A percentile compares a stretch with the other conserved stretches of the same genome.
Evolutionary conservation across 129 eudicot species (phyloP).

Genomic region (Flaveria brownii): DNA sequence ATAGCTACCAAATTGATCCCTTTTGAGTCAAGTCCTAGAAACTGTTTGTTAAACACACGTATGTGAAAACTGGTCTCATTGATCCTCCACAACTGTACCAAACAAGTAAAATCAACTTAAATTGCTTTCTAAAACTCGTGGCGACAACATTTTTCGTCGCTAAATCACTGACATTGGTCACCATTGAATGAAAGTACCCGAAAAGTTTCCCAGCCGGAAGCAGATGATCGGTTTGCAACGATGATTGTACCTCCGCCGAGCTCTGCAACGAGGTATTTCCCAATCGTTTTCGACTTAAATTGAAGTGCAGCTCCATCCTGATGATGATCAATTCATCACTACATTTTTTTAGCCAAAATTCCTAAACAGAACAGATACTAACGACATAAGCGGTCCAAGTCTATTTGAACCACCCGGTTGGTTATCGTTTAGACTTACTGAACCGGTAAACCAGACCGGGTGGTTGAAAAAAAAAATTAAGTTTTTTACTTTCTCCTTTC

Average conservation of each 20-base stretch:
- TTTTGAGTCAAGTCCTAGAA: constrained; percentile 42
- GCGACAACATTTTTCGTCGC: background rate
- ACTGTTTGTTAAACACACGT: constrained; percentile 59
- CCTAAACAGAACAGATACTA: too few species aligned
- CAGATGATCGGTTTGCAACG: constrained; percentile 61
- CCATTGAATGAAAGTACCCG: constrained; percentile 32
- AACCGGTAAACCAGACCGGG: too few species aligned
- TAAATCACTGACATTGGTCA: background rate
- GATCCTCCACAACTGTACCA: constrained; percentile 66
- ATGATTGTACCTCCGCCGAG: constrained; percentile 69
- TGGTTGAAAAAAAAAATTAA: too few species aligned
- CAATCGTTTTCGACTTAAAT: constrained; percentile 53
- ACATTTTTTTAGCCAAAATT: too few species aligned
- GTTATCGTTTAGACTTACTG: too few species aligned
- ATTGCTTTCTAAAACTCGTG: background rate
- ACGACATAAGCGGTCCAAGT: too few species aligned
- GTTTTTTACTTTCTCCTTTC: too few species aligned
- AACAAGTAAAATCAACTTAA: background rate
- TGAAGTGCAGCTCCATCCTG: constrained; percentile 76
- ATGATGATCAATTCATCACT: background rate
- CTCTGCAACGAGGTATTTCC: constrained; percentile 66
- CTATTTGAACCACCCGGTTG: too few species aligned
- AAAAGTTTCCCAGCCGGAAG: constrained; percentile 87
- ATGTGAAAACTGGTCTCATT: constrained; percentile 49
- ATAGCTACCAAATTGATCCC: constrained; percentile 37